Conservation (phyloP, 2,329 filamentous ascomycete genomes). For the Botrytis galanthina region DNA sequence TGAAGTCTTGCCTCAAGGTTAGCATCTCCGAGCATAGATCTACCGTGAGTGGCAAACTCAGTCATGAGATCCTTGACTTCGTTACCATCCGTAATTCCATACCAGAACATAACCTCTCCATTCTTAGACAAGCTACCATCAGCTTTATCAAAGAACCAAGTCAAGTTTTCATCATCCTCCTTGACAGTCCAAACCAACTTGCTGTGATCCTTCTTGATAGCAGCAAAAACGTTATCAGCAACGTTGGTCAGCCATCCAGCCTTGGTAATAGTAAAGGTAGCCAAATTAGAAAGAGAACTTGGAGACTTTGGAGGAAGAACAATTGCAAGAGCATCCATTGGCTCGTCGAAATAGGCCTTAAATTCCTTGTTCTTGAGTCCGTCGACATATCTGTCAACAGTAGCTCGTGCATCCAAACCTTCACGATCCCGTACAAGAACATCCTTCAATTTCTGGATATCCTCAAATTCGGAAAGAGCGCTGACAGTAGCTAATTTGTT, state of each 20-base stretch:
- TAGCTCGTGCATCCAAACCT: slow-evolving; percentile 75
- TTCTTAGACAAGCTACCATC: slow-evolving; percentile 85
- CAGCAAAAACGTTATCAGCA: slow-evolving; percentile 90
- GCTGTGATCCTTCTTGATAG: slow-evolving; percentile 90
- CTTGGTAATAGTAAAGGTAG: slow-evolving; percentile 91
- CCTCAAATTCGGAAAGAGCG: slow-evolving; percentile 70
- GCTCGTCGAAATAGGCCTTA: slow-evolving; percentile 91
- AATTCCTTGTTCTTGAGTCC: slow-evolving; percentile 75
- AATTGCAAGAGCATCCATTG: slow-evolving; percentile 88
- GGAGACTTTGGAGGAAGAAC: slow-evolving; percentile 72
- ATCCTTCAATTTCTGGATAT: slow-evolving; percentile 74
- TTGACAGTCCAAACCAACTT: slow-evolving; percentile 96
- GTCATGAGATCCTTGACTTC: slow-evolving; percentile 81
- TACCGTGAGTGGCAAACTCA: slow-evolving; percentile 79
- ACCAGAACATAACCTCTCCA: slow-evolving; percentile 94
- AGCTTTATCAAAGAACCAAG: slow-evolving; percentile 97
- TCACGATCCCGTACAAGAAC: slow-evolving; percentile 79
- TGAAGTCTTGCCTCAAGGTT: slow-evolving; percentile 86
- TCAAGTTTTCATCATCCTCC: slow-evolving; percentile 92
- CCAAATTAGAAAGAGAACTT: slow-evolving; percentile 73
- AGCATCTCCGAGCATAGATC: slow-evolving; percentile 83
- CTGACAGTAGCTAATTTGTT: slow-evolving; percentile 80
- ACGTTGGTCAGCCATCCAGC: slow-evolving; percentile 92
- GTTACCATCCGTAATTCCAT: slow-evolving; percentile 70
- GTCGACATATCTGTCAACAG: slow-evolving; percentile 83